Base-by-base conservation (phyloP, 2,329 filamentous ascomycete species). In the Graphilbum sp. region DNA sequence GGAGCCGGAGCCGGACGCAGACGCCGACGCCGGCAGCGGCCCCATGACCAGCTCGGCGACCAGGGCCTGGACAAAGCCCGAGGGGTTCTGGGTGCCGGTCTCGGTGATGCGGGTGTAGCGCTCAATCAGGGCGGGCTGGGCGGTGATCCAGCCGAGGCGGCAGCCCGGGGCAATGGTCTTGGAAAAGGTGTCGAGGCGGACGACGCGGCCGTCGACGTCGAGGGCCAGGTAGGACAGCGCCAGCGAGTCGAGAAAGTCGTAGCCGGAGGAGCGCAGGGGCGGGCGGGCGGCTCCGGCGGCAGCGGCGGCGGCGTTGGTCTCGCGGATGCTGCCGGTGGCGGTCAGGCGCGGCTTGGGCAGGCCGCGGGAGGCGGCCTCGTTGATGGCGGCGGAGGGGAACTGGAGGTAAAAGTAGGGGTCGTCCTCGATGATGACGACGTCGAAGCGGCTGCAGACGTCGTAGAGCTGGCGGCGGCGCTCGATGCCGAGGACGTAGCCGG, bases 371-470 rank as follows among this genome's bases (percentile, higher is more conserved):
- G 66, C 62, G 48, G 70, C 62, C 52, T 72, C 62, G 35, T 58
- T 57, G 20, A 52, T 34, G 38, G 62, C 69, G 0, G 81, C 77
- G 1, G 81, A 81, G 0, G 85, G 84, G 56, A 74, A 95, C 54
- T 95, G 88, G 9, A 96, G 66, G 55, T 90, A 88, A 83, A 85
- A 95, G 62, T 95, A 95, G 6, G 88, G 88, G 45, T 95, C 87
- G 50, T 96, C 88, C 57, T 96, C 88, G 44, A 92, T 62, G 46
- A 95, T 94, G 50, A 95, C 72, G 45, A 95, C 71, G 55, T 95
- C 86, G 59, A 84, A 93, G 53, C 79, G 72, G 54, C 75, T 75
- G 58, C 82, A 90, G 13, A 95, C 54, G 16, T 68, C 72, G 53
- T 95, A 95, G 21, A 95, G 69, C 37, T 86, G 75, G 49, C 72